Conservation (phyloP, 306 rosid genomes). For the Rosa lucieae region DNA sequence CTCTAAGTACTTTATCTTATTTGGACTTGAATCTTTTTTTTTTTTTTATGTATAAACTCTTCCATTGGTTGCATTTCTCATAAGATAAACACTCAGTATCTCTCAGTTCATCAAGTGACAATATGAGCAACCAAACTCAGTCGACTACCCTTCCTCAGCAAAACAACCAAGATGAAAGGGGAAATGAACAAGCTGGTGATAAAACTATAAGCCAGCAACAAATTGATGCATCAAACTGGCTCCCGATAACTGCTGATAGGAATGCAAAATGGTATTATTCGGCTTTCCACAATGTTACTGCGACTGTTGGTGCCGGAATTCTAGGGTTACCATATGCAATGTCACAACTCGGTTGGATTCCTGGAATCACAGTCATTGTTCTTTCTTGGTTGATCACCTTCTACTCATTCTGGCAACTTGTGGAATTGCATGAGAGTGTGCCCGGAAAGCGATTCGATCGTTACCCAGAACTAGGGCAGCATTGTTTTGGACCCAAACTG, state of each 20-base stretch:
- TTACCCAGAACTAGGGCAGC: conserved; percentile 53
- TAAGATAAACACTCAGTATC: background rate
- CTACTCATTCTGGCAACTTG: conserved; percentile 61
- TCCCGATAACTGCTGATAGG: conserved; percentile 37
- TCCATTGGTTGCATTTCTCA: background rate
- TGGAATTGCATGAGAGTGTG: conserved; percentile 52
- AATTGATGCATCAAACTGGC: conserved; percentile 27
- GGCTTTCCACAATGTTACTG: conserved; percentile 43
- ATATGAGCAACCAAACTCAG: background rate
- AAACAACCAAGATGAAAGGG: background rate
- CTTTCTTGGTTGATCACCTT: conserved; percentile 62
- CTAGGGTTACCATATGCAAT: conserved; percentile 35
- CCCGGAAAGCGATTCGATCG: conserved; percentile 55
- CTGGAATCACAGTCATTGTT: conserved; percentile 35
- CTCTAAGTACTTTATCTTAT: conserved; percentile 7
- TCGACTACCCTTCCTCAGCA: background rate
- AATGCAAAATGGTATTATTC: conserved; percentile 47
- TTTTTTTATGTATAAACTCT: background rate
- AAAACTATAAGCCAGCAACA: background rate
- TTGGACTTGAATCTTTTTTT: too few relatives aligned
- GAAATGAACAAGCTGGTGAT: background rate
- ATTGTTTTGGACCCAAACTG: conserved; percentile 41
- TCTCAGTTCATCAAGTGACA: background rate
- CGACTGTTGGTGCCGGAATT: conserved; percentile 42
- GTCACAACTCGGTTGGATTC: conserved; percentile 39